Evolutionary conservation across 73 alveolate species (phyloP).

Genomic region (Paramecium sonneborni): DNA sequence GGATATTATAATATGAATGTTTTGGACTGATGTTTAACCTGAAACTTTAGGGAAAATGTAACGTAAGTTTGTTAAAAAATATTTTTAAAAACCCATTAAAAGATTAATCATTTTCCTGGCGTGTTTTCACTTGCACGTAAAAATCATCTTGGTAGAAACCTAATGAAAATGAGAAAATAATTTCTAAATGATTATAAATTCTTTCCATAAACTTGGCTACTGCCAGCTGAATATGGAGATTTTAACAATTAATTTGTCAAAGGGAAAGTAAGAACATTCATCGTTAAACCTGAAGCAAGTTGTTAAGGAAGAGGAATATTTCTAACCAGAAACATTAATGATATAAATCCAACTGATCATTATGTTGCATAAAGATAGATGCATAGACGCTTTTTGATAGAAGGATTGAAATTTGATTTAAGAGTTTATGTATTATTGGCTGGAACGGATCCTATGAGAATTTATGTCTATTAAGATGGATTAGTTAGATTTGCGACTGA

Average conservation of each 20-base stretch:
- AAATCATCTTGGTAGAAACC: slow-evolving; percentile 89
- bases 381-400: slow-evolving; percentile 89
- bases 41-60: slow-evolving; percentile 73
- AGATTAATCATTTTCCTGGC: slow-evolving; percentile 92
- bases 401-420: slow-evolving; percentile 94
- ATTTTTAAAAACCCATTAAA: slow-evolving; percentile 79
- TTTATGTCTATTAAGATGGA: slow-evolving; percentile 90
- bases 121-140: slow-evolving; percentile 90
- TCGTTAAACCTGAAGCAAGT: slow-evolving; percentile 94
- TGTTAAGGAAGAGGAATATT: slow-evolving; percentile 96
- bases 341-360: slow-evolving; percentile 86
- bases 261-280: slow-evolving; percentile 74
- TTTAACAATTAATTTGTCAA: slow-evolving; percentile 57
- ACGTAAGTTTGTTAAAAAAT: slow-evolving; percentile 11
- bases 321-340: slow-evolving; percentile 82
- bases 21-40: slow-evolving; percentile 72
- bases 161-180: slow-evolving; percentile 78
- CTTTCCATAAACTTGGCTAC: slow-evolving; percentile 88
- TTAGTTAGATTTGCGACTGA: slow-evolving; percentile 93
- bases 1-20: slow-evolving; percentile 60
- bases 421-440: slow-evolving; percentile 91
- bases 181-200: slow-evolving; percentile 79
- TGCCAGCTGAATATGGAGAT: slow-evolving; percentile 78
- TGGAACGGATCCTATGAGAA: slow-evolving; percentile 89
- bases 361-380: slow-evolving; percentile 91